phyloP scores from a whole-genome alignment of 768 basidiomycete species.

The Serendipita vermifera region DNA sequence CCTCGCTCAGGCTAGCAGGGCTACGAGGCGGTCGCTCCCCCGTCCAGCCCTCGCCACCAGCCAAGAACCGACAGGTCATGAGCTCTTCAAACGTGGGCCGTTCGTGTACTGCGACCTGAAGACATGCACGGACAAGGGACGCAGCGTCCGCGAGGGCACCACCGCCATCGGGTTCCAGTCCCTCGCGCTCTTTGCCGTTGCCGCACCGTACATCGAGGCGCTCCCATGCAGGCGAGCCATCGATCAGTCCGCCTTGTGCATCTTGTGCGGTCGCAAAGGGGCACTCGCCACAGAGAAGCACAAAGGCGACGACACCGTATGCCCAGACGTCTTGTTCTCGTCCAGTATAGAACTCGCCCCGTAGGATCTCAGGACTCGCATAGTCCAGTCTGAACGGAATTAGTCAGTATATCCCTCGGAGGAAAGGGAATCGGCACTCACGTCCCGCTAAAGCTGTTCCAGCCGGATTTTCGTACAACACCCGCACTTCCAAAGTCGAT shows the following conservation, averaged over 20 bases:
- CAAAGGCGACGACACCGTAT: slow-evolving; percentile 91
- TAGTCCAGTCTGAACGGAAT: slow-evolving; percentile 58
- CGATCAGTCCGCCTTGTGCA: slow-evolving; percentile 65
- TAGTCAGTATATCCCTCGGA: no score
- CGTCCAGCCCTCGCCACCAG: slow-evolving; percentile 63
- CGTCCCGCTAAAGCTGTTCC: slow-evolving; percentile 92
- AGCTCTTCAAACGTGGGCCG: slow-evolving; percentile 82
- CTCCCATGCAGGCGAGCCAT: slow-evolving; percentile 43
- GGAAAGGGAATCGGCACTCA: slow-evolving; percentile 31
- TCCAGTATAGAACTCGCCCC: slow-evolving; percentile 87
- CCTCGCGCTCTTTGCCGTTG: slow-evolving; percentile 58
- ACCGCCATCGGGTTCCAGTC: slow-evolving; percentile 71
- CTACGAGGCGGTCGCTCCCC: slow-evolving; percentile 15
- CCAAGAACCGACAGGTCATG: slow-evolving; percentile 65
- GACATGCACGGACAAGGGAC: slow-evolving; percentile 68
- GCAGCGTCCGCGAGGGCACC: slow-evolving; percentile 76
- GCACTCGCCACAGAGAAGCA: slow-evolving; percentile 83
- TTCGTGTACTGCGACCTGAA: slow-evolving; percentile 61
- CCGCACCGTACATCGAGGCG: slow-evolving; percentile 67
- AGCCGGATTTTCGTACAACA: slow-evolving; percentile 65
- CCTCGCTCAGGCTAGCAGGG: no score
- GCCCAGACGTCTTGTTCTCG: slow-evolving; percentile 99
- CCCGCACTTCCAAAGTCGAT: slow-evolving; percentile 97
- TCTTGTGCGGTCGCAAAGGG: slow-evolving; percentile 85
- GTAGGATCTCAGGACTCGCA: slow-evolving; percentile 90